Conservation (phyloP, 495 filamentous ascomycete genomes). For the Penicillium crystallinum region DNA sequence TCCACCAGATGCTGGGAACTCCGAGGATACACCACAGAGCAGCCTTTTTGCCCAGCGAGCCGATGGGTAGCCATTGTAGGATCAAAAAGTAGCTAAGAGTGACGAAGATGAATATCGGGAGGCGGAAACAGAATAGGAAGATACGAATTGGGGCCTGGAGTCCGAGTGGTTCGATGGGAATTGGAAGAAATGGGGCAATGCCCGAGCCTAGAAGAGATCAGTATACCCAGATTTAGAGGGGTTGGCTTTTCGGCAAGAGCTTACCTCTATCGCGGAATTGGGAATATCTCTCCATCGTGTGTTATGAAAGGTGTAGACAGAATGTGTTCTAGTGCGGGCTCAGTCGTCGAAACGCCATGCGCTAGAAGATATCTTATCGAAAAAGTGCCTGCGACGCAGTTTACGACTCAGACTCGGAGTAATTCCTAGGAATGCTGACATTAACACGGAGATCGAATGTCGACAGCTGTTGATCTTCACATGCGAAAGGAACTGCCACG, state of each 20-base stretch:
- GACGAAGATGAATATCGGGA: conserved; percentile 70
- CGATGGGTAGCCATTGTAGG: conserved; percentile 83
- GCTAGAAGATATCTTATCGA: neutral
- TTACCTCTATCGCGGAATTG: conserved; percentile 91
- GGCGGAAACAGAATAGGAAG: conserved; percentile 73
- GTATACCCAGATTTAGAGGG: neutral
- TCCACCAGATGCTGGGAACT: conserved; percentile 93
- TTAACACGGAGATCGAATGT: neutral
- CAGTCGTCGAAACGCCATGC: neutral
- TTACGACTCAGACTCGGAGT: neutral
- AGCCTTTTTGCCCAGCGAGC: conserved; percentile 70
- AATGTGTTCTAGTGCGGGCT: neutral
- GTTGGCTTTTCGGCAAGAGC: neutral
- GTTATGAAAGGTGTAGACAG: neutral
- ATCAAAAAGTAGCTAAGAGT: conserved; percentile 68
- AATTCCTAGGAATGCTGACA: neutral
- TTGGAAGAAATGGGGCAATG: conserved; percentile 90
- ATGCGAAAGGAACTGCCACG: conserved; percentile 1
- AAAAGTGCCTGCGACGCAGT: neutral
- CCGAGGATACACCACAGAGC: conserved; percentile 80
- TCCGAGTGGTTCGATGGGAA: conserved; percentile 54
- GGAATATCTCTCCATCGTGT: conserved; percentile 89
- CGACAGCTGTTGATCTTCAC: conserved; percentile 5
- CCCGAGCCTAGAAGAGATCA: conserved; percentile 66
- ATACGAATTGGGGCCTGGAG: conserved; percentile 57